A percentile compares a stretch with the other conserved stretches of the same genome.
These are phyloP conservation scores for Phylloporus scabripes DNA, from an alignment of 768 basidiomycete genomes.

Conservation along the genomic window DNA sequence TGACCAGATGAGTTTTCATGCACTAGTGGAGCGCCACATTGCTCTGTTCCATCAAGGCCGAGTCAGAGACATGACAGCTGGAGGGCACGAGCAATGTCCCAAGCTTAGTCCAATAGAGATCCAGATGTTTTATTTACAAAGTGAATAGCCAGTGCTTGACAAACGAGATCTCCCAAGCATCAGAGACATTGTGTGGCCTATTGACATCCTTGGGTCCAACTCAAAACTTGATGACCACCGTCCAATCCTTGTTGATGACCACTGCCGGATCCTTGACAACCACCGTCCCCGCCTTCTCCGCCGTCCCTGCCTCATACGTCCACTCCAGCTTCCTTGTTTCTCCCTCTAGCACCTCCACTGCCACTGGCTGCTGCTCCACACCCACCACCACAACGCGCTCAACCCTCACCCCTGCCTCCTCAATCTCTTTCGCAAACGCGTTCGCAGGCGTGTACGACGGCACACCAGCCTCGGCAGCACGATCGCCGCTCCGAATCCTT, in stretches of 20 bases:
- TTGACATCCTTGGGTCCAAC: not conserved
- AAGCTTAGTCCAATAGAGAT: too few relatives aligned
- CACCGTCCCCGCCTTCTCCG: constrained; percentile 55
- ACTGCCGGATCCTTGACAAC: constrained; percentile 72
- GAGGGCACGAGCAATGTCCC: too few relatives aligned
- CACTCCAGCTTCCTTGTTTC: constrained; percentile 48
- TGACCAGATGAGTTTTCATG: too few relatives aligned
- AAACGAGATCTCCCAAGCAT: too few relatives aligned
- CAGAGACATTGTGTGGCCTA: not conserved
- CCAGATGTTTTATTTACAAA: too few relatives aligned
- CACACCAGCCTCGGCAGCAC: constrained; percentile 52
- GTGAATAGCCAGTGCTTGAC: too few relatives aligned
- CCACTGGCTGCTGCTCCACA: constrained; percentile 53
- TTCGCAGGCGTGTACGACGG: constrained; percentile 52
- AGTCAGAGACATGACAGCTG: too few relatives aligned
- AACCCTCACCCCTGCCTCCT: constrained; percentile 53
- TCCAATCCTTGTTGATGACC: constrained; percentile 58
- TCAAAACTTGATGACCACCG: constrained; percentile 36
- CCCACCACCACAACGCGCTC: constrained; percentile 83
- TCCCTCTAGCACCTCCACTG: constrained; percentile 40
- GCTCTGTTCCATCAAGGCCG: too few relatives aligned
- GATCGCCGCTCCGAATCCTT: constrained; percentile 46
- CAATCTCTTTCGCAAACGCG: constrained; percentile 60
- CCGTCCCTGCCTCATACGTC: constrained; percentile 61
- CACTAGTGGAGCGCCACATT: too few relatives aligned